Evolutionary conservation across 257 asterid species (phyloP).

Genomic region (Anisodus acutangulus): DNA sequence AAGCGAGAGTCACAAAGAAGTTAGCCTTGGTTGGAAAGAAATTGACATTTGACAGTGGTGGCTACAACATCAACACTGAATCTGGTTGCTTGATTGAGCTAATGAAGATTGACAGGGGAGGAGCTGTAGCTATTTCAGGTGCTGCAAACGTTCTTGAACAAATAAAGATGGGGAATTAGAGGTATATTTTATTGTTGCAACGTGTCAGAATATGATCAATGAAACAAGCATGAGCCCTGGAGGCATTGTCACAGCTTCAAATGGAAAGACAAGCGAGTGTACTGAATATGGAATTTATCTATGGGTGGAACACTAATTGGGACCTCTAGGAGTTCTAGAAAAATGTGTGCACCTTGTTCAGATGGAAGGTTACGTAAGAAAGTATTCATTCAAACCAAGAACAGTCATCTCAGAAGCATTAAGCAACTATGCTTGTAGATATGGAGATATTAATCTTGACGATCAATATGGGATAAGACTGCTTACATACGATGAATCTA

Average conservation of each 20-base stretch:
- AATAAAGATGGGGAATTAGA: not conserved
- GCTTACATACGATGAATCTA: not conserved
- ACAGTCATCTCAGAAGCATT: not conserved
- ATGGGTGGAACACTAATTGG: not conserved
- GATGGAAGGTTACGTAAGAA: not conserved
- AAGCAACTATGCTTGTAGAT: not conserved
- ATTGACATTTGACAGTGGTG: not conserved
- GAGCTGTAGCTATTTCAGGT: not conserved
- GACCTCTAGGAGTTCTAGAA: not conserved
- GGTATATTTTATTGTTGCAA: not conserved
- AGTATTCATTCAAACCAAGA: not conserved
- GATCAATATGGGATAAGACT: not conserved
- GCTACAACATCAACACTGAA: not conserved
- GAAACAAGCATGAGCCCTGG: not conserved
- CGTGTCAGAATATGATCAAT: not conserved
- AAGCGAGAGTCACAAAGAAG: slow-evolving; percentile 21
- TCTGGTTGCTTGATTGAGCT: not conserved
- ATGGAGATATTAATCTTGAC: not conserved
- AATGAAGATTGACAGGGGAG: not conserved
- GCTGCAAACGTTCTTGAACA: not conserved
- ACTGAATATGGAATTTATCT: not conserved
- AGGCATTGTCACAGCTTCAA: not conserved
- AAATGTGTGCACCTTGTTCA: not conserved
- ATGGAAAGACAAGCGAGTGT: not conserved
- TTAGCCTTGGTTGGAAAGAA: not conserved